Percentiles rank a stretch among this genome's conserved stretches.
These are phyloP conservation scores for Aspergillus amoenus DNA, from an alignment of 2,329 filamentous ascomycete genomes.

Conservation along the genomic window DNA sequence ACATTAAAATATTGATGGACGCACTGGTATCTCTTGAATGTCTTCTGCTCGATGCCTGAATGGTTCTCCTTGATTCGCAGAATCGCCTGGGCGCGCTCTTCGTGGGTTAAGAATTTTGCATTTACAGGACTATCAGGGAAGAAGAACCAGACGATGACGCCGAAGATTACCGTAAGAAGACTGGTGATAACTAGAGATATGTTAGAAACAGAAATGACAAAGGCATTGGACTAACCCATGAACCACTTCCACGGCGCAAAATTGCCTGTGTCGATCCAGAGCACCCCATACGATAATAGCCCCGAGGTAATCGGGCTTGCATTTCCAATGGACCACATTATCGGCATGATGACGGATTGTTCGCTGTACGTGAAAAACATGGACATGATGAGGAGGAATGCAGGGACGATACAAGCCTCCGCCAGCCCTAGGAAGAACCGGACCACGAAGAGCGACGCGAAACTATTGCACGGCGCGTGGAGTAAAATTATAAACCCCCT, in stretches of 20 bases:
- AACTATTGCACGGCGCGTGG: conserved; percentile 47
- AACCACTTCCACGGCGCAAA: conserved; percentile 43
- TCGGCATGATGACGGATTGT: conserved; percentile 32
- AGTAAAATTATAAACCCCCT: conserved; percentile 37
- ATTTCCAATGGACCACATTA: conserved; percentile 44
- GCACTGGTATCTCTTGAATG: conserved; percentile 32
- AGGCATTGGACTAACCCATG: conserved; percentile 28
- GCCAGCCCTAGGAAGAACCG: conserved; percentile 55
- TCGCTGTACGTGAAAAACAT: conserved; percentile 41
- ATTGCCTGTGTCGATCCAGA: conserved; percentile 39
- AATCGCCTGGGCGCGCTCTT: conserved; percentile 36
- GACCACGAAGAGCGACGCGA: conserved; percentile 48
- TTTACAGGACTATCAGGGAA: conserved; percentile 35
- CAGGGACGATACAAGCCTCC: conserved; percentile 54
- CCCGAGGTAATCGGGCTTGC: conserved; percentile 41
- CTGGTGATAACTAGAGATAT: neutral
- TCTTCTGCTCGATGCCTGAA: conserved; percentile 39
- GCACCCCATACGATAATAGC: conserved; percentile 44
- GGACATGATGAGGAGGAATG: conserved; percentile 43
- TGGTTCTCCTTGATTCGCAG: conserved; percentile 37
- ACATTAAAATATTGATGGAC: neutral
- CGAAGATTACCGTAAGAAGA: conserved; percentile 20
- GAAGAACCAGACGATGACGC: conserved; percentile 30
- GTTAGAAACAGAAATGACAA: too few species aligned
- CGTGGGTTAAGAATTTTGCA: conserved; percentile 31